Evolutionary conservation across 768 basidiomycete species (phyloP), one percentile per base, ranked within the genome.

Genomic region (Clitopilus passeckerianus): DNA sequence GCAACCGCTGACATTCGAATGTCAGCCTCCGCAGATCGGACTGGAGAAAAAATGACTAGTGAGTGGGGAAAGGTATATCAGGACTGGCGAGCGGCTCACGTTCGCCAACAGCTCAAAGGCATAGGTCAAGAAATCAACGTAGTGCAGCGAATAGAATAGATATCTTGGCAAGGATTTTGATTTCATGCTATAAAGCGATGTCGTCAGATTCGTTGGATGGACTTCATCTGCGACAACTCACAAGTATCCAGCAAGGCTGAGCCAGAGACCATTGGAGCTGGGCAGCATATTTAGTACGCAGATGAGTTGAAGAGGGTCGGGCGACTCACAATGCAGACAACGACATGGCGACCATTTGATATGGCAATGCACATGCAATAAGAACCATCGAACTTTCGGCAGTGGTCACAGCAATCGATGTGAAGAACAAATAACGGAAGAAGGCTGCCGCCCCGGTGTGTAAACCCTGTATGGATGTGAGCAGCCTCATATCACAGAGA

Each of bases 281-380:
- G 33, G 10, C 7, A 33, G 37, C 5, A n/a, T 3, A 34, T 2
- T 12, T 23, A 22, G 22, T 52, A 9, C 30, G 30, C 6, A 15
- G 37, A 10, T 35, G 37, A 23, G 1, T 22, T 14, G 24, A 27
- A 22, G 8, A 54, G 50, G 6, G 20, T n/a, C 37, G n/a, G 12
- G 8, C 59, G 4, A 65, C 70, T 58, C 57, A 73, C 72, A 84
- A 85, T 5, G 78, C 74, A 12, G 76, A 72, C 6, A 86, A 74
- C 0, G 85, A 84, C 5, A 87, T 71, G 4, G 85, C 80, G 0
- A 84, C 84, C n/a, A 86, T 82, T 57, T 86, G 86, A 30, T 84
- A 77, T 0, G 85, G 85, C 2, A 86, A 57, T 9, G 78, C 57
- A 0, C 81, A 73, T 0, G 84, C 80, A 34, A 86, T 67, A 14